Base-by-base conservation (phyloP, 495 filamentous ascomycete species). In the Pyrenula aspistea region DNA sequence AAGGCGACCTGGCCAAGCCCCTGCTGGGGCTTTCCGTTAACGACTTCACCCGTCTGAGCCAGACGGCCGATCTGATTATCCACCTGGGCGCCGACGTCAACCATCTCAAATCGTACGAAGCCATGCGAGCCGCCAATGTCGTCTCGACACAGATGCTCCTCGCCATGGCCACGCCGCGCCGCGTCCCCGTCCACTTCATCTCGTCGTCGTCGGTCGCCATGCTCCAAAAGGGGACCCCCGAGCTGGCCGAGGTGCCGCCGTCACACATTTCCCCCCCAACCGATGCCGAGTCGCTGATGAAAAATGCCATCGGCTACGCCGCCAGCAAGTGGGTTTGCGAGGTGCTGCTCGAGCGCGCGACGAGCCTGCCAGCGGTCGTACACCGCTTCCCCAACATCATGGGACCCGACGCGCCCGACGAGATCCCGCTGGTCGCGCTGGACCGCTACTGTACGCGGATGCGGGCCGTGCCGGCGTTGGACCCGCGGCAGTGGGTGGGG, bases 81-180 rank as follows among this genome's bases (percentile, higher is more conserved):
- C 73, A 79, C 58, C 68, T 65, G 58, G 74, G 71, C 22, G 70
- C 74, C 4, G 66, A 72, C 22, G 63, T 67, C 11, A 72, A 69
- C 1, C 64, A 65, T 56, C 31, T 69, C 50, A 70, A 76, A 23
- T 55, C 56, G 0, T 80, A 76, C 63, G 19, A 36, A 0, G 24
- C 61, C 0, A 56, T 78, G 0, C 56, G 61, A 1, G 3, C 12
- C 0, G n/a, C 53, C 48, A 80, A 79, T 52, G 21, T 75, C 2
- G 20, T 25, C 0, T 64, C 71, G 0, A 76, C 73, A 8, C 4
- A 42, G 15, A 15, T 42, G 31, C 15, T 42, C 8, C 8, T 42
- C 8, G 31, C 4, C 4, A 42, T 42, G 31, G 31, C 31, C 15
- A 42, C 31, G 8, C 31, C 31, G 31, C 31, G 31, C 4, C 8